A percentile compares a stretch with the other conserved stretches of the same genome.
These are phyloP conservation scores for Chalaropsis thielavioides DNA, from an alignment of 2,329 filamentous ascomycete genomes.

Conservation along the genomic window DNA sequence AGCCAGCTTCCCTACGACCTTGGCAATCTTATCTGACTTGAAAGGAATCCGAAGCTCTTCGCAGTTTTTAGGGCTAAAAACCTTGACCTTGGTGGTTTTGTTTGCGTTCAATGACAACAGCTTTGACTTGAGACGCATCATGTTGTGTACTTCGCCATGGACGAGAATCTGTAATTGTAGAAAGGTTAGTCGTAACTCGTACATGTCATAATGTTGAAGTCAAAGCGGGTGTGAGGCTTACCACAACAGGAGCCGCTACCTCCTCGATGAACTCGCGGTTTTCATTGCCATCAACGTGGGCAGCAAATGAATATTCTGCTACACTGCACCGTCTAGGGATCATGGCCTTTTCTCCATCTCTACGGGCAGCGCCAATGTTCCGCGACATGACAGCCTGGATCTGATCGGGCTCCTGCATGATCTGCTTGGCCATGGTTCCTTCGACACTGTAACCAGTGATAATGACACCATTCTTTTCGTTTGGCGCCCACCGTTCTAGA, in stretches of 20 bases:
- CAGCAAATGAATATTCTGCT: conserved; percentile 88
- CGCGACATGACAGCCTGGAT: conserved; percentile 89
- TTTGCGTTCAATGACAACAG: conserved; percentile 79
- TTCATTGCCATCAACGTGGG: conserved; percentile 89
- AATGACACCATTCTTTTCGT: conserved; percentile 92
- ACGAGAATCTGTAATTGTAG: conserved; percentile 46
- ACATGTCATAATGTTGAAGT: background rate
- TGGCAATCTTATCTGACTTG: conserved; percentile 85
- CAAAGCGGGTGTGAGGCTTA: conserved; percentile 35
- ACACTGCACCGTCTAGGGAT: conserved; percentile 87
- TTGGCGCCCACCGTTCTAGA: conserved; percentile 89
- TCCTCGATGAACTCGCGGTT: conserved; percentile 96
- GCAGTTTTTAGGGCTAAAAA: conserved; percentile 87
- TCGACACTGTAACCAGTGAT: conserved; percentile 98
- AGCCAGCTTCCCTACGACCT: conserved; percentile 88
- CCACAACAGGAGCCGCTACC: conserved; percentile 78
- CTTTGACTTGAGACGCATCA: conserved; percentile 93
- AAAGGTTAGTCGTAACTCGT: background rate
- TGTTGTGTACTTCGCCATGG: conserved; percentile 93
- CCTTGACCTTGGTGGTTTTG: conserved; percentile 70
- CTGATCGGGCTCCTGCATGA: conserved; percentile 86
- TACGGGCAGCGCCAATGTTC: conserved; percentile 47
- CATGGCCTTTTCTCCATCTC: conserved; percentile 74
- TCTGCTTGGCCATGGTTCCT: conserved; percentile 92
- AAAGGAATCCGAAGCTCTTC: conserved; percentile 92